Conservation (phyloP, 805 yeast species). For the Ogataea nakhonphanomensis region DNA sequence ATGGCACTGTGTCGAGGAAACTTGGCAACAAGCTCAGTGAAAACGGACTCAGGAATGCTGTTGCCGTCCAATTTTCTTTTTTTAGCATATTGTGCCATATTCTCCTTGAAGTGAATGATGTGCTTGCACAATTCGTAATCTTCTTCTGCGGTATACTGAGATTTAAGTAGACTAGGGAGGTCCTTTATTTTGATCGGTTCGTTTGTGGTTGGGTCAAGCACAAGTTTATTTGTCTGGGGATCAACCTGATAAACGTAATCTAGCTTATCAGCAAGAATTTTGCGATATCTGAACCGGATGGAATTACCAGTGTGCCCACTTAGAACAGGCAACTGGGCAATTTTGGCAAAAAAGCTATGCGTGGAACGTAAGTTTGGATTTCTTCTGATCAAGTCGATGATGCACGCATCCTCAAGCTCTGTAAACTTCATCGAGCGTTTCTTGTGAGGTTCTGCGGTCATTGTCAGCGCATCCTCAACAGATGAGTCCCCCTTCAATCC, state of each 20-base stretch:
- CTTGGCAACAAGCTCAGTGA: slow-evolving; percentile 36
- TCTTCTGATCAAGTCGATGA: slow-evolving; percentile 62
- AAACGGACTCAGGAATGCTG: slow-evolving; percentile 37
- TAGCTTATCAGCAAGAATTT: slow-evolving; percentile 38
- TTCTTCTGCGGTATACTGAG: slow-evolving; percentile 64
- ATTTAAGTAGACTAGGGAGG: slow-evolving; percentile 52
- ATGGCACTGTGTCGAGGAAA: slow-evolving; percentile 55
- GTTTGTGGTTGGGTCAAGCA: slow-evolving; percentile 40
- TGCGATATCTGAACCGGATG: slow-evolving; percentile 59
- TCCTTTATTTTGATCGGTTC: slow-evolving; percentile 38
- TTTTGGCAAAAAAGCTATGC: slow-evolving; percentile 60
- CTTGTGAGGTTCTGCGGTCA: slow-evolving; percentile 29
- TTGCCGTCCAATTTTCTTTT: slow-evolving; percentile 23
- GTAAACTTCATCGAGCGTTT: slow-evolving; percentile 48
- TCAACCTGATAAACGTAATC: slow-evolving; percentile 49
- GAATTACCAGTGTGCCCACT: slow-evolving; percentile 74
- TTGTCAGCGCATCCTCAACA: slow-evolving; percentile 1
- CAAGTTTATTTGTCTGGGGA: slow-evolving; percentile 38
- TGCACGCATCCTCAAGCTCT: slow-evolving; percentile 59
- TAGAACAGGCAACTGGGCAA: slow-evolving; percentile 47
- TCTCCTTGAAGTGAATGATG: slow-evolving; percentile 22
- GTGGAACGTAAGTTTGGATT: slow-evolving; percentile 67
- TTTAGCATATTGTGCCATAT: slow-evolving; percentile 19
- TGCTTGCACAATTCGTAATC: slow-evolving; percentile 55
- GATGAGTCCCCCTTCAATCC: slow-evolving; percentile 3